These are phyloP conservation scores for Fraxinus platypoda DNA, from an alignment of 305 asterid species.

Conservation along the genomic window DNA sequence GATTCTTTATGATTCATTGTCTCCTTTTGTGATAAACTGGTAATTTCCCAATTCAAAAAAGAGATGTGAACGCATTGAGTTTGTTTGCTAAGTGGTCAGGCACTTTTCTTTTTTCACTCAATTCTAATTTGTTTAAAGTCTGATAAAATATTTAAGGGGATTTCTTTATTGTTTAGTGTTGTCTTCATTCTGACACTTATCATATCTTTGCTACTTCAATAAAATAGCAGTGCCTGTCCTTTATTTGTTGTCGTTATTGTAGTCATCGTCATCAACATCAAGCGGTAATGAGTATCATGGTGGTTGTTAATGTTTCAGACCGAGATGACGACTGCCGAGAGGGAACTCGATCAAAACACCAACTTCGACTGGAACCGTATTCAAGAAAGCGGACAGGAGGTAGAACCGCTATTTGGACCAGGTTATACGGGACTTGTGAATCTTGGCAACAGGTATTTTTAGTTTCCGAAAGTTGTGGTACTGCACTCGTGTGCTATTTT, in stretches of 20 bases:
- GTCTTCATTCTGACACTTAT: background rate
- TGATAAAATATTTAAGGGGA: background rate
- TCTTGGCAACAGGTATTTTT: slow-evolving; percentile 91
- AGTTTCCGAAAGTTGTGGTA: slow-evolving; percentile 13
- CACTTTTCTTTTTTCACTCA: background rate
- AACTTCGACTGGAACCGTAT: slow-evolving; percentile 97
- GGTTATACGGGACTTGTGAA: slow-evolving; percentile 95
- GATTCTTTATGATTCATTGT: background rate
- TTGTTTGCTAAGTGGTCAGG: background rate
- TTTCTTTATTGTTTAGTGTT: background rate
- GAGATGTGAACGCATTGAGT: background rate
- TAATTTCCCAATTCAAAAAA: background rate
- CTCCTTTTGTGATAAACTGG: background rate
- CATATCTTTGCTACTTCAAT: slow-evolving; percentile 5
- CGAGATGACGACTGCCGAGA: slow-evolving; percentile 98
- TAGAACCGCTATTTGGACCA: slow-evolving; percentile 88
- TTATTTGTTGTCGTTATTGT: background rate
- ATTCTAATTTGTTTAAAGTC: background rate
- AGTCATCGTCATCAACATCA: background rate
- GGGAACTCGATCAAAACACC: slow-evolving; percentile 94
- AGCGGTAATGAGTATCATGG: slow-evolving; percentile 9
- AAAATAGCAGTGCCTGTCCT: background rate
- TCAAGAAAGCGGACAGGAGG: slow-evolving; percentile 93
- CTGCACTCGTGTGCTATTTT: slow-evolving; percentile 8
- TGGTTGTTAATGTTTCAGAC: slow-evolving; percentile 48